Conservation (phyloP, 768 basidiomycete species). For the Xerocomellus amylosporus region DNA sequence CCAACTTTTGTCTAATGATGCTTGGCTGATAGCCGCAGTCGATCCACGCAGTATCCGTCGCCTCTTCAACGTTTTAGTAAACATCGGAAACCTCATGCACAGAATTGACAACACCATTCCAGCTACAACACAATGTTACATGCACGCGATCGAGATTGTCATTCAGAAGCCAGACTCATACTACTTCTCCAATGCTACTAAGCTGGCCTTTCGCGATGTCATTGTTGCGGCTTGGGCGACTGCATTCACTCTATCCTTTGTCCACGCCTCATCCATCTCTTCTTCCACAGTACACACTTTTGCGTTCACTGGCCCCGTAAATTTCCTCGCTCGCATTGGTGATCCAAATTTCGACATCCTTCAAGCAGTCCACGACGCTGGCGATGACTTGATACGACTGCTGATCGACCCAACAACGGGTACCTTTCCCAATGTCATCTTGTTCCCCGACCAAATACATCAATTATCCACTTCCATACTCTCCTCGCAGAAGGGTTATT, state of each 20-base stretch:
- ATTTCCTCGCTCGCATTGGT: slow-evolving; percentile 25
- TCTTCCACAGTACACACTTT: slow-evolving; percentile 19
- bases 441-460: slow-evolving; percentile 40
- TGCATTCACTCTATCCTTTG: slow-evolving; percentile 30
- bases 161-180: slow-evolving; percentile 31
- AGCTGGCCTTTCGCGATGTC: slow-evolving; percentile 38
- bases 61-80: slow-evolving; percentile 45
- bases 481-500: slow-evolving; percentile 30
- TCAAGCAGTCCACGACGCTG: slow-evolving; percentile 34
- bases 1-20: slow-evolving; percentile 29
- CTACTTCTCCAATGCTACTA: slow-evolving; percentile 11
- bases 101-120: slow-evolving; percentile 27
- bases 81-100: slow-evolving; percentile 37
- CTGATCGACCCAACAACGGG: slow-evolving; percentile 37
- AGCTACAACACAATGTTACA: slow-evolving; percentile 36
- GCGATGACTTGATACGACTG: slow-evolving; percentile 32
- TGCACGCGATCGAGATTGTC: slow-evolving; percentile 42
- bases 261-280: slow-evolving; percentile 21
- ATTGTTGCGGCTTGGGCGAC: slow-evolving; percentile 39
- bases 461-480: slow-evolving; percentile 39
- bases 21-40: slow-evolving; percentile 20
- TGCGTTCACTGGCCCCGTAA: slow-evolving; percentile 21
- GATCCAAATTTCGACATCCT: slow-evolving; percentile 37
- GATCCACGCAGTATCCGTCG: slow-evolving; percentile 38
- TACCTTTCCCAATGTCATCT: slow-evolving; percentile 40